Evolutionary conservation across 805 yeast species (phyloP), one percentile per base, ranked within the genome.

Genomic region (Hanseniaspora hatyaiensis): DNA sequence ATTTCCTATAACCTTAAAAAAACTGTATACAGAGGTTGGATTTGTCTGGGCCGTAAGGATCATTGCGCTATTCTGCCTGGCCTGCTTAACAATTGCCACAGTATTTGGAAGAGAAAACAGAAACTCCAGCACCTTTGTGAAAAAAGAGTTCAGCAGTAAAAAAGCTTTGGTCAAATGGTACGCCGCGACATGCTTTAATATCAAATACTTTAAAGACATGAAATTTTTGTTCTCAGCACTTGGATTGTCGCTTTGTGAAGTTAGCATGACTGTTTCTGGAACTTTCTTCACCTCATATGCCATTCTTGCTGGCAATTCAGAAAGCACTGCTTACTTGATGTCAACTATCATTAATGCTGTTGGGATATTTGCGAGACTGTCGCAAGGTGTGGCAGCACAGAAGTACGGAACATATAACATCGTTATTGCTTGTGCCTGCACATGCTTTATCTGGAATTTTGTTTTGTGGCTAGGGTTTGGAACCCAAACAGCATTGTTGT

Each of bases 31-130:
- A 1, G 63, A 65, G 42, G 72, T 74, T 24, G 82, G 82, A 0
- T 78, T 70, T 52, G 61, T 65, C 8, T 78, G 83, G 82, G 78
- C 82, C 0, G 67, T 77, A 36, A 62, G 83, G 55, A 67, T 70
- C 4, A 54, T 77, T 22, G 76, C 74, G 3, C 68, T 77, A 40
- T 56, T 75, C 9, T 71, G 72, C 51, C 53, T 69, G 4, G 65
- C 56, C 6, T 67, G 73, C 46, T 57, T 70, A 22, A 9, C 55
- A 1, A 45, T 60, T n/a, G 61, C 76, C 0, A 45, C 64, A 2
- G 32, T 65, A 1, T 55, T 73, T 13, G 66, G 69, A 3, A 66
- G 59, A 45, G 77, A 73, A 48, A 65, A 74, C 50, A 43, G 24
- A 34, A 37, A 43, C 20, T 31, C 47, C 3, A 36, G 9, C 20